These are phyloP conservation scores for Boletellus ananas DNA, from an alignment of 768 basidiomycete species.

Conservation along the genomic window DNA sequence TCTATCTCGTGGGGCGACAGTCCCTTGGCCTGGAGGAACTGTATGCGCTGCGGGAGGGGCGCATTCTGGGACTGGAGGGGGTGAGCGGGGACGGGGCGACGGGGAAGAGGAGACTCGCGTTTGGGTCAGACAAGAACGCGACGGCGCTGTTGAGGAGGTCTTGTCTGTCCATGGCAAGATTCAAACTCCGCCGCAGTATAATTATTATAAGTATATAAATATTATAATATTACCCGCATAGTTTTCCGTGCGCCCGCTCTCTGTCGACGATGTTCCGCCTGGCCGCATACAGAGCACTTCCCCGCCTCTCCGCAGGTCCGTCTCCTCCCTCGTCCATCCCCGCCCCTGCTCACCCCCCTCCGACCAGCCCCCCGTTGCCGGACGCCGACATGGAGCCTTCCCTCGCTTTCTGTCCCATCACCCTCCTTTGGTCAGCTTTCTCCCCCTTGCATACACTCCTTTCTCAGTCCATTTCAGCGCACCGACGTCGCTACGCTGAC, in stretches of 20 bases:
- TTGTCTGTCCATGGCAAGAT: conserved; percentile 48
- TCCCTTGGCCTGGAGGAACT: conserved; percentile 96
- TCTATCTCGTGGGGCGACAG: conserved; percentile 82
- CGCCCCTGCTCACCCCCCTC: background rate
- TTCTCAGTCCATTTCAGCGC: background rate
- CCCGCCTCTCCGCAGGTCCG: background rate
- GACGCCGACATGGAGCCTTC: conserved; percentile 8
- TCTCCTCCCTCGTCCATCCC: too few relatives aligned
- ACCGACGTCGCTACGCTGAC: conserved; percentile 71
- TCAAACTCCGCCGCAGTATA: conserved; percentile 26
- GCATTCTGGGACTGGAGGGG: conserved; percentile 64
- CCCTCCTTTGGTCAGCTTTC: conserved; percentile 4
- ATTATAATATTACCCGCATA: background rate
- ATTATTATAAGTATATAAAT: too few relatives aligned
- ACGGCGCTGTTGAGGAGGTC: conserved; percentile 82
- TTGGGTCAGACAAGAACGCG: conserved; percentile 79
- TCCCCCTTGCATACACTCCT: too few relatives aligned
- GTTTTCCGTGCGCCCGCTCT: conserved; percentile 1
- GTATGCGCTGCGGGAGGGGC: conserved; percentile 76
- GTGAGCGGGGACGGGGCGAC: conserved; percentile 2
- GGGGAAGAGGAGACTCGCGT: conserved; percentile 40
- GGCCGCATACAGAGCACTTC: conserved; percentile 18
- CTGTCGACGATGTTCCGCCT: conserved; percentile 29
- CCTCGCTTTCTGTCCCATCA: conserved; percentile 1
- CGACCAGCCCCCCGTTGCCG: conserved; percentile 14